Evolutionary conservation across 164 flowering plant genomes (phyloP).

Genomic region (Nymphaea thermarum): DNA sequence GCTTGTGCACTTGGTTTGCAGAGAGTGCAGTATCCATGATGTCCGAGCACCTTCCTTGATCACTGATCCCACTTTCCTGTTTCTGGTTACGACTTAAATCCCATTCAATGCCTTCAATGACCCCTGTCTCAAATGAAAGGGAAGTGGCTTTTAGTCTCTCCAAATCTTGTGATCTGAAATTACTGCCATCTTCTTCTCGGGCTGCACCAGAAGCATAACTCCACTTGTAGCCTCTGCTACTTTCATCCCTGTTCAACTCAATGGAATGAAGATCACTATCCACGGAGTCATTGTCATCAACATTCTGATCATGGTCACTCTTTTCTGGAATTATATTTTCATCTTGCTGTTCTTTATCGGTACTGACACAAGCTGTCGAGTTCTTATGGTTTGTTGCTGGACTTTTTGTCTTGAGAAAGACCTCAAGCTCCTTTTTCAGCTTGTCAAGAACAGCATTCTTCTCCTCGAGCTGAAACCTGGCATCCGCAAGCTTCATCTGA

Average conservation of each 20-base stretch:
- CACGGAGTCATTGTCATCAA: conserved; percentile 26
- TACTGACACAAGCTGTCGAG: neutral
- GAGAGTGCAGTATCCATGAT: neutral
- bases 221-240: conserved; percentile 41
- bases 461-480: conserved; percentile 79
- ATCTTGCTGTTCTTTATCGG: neutral
- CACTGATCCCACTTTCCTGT: conserved; percentile 2
- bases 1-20: conserved; percentile 25
- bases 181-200: conserved; percentile 29
- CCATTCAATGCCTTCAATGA: conserved; percentile 63
- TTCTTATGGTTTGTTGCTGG: conserved; percentile 12
- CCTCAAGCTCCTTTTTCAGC: conserved; percentile 57
- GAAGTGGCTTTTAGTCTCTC: conserved; percentile 26
- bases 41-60: conserved; percentile 10
- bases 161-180: conserved; percentile 29
- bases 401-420: conserved; percentile 29
- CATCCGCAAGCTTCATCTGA: conserved; percentile 79
- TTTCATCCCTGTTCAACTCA: conserved; percentile 55
- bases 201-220: conserved; percentile 19
- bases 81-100: conserved; percentile 18
- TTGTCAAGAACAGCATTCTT: conserved; percentile 65
- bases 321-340: neutral
- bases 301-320: conserved; percentile 2
- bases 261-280: conserved; percentile 80
- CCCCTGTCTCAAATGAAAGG: conserved; percentile 42